phyloP scores from a whole-genome alignment of 139 green algal genomes.

The Marvania coccoides region DNA sequence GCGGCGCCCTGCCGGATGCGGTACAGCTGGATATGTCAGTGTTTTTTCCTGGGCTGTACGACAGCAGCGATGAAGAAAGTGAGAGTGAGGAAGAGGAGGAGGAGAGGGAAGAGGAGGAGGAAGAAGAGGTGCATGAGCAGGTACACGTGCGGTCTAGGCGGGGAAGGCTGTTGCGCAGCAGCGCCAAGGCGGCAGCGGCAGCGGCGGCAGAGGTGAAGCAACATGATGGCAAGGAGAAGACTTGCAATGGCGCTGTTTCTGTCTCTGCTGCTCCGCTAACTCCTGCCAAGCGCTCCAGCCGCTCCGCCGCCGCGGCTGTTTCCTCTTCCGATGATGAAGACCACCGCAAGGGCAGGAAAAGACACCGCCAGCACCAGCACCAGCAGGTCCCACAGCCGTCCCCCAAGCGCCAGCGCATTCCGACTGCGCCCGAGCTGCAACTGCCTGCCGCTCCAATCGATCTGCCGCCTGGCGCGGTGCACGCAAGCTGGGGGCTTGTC shows the following conservation, averaged over 20 bases:
- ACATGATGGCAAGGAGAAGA: background rate
- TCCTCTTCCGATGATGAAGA: background rate
- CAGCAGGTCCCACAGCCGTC: background rate
- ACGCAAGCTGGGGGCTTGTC: slow-evolving; percentile 18
- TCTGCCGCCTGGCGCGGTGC: slow-evolving; percentile 3
- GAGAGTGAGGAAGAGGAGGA: slow-evolving; percentile 3
- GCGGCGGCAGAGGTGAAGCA: background rate
- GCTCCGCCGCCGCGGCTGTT: no score
- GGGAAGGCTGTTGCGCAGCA: background rate
- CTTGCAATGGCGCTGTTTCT: background rate
- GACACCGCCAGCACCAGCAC: background rate
- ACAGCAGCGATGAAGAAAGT: background rate
- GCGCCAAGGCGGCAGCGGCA: background rate
- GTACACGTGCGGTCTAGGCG: no score
- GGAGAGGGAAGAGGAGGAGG: slow-evolving; percentile 1
- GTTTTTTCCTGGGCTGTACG: slow-evolving; percentile 24
- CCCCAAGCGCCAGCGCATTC: background rate
- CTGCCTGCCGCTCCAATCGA: background rate
- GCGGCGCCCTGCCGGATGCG: slow-evolving; percentile 23
- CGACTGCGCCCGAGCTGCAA: background rate
- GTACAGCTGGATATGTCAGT: slow-evolving; percentile 31
- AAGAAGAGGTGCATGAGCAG: background rate
- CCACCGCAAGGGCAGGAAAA: background rate
- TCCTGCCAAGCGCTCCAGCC: no score
- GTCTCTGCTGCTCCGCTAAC: background rate